A percentile compares a stretch with the other conserved stretches of the same genome.
Evolutionary conservation across 805 yeast genomes (phyloP).

Genomic region (Candida ortonii): DNA sequence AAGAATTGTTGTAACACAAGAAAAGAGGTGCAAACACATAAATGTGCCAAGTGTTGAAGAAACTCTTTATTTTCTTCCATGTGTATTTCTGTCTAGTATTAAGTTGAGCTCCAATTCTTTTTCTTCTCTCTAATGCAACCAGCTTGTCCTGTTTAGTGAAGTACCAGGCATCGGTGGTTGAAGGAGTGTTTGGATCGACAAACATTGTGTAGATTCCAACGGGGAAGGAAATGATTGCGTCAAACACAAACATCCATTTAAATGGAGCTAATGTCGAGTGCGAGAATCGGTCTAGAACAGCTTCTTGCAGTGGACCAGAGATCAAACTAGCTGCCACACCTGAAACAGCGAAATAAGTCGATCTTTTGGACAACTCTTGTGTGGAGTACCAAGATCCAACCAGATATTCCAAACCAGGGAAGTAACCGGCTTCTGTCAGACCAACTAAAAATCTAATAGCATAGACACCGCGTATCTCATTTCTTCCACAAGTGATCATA

Average conservation of each 20-base stretch:
- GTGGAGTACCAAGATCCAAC: constrained; percentile 38
- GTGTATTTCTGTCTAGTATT: constrained; percentile 43
- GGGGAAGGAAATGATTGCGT: constrained; percentile 37
- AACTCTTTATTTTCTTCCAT: constrained; percentile 35
- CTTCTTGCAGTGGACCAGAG: constrained; percentile 39
- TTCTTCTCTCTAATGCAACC: constrained; percentile 44
- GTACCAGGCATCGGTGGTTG: constrained; percentile 41
- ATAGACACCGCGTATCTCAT: constrained; percentile 29
- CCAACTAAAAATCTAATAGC: constrained; percentile 41
- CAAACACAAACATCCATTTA: constrained; percentile 47
- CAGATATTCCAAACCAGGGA: constrained; percentile 47
- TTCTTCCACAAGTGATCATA: constrained; percentile 30
- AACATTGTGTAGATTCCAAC: constrained; percentile 42
- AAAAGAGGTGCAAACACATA: constrained; percentile 42
- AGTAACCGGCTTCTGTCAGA: constrained; percentile 46
- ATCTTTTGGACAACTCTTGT: constrained; percentile 36
- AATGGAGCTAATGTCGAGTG: constrained; percentile 32
- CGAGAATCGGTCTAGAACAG: constrained; percentile 27
- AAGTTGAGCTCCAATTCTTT: constrained; percentile 40
- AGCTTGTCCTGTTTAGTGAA: constrained; percentile 37
- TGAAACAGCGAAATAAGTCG: constrained; percentile 35
- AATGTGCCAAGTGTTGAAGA: constrained; percentile 48
- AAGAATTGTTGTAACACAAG: constrained; percentile 37
- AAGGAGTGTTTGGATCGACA: constrained; percentile 46
- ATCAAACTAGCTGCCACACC: constrained; percentile 36